Evolutionary conservation across 1,139 yeast species (phyloP).

Genomic region (Arxiozyma heterogenica): DNA sequence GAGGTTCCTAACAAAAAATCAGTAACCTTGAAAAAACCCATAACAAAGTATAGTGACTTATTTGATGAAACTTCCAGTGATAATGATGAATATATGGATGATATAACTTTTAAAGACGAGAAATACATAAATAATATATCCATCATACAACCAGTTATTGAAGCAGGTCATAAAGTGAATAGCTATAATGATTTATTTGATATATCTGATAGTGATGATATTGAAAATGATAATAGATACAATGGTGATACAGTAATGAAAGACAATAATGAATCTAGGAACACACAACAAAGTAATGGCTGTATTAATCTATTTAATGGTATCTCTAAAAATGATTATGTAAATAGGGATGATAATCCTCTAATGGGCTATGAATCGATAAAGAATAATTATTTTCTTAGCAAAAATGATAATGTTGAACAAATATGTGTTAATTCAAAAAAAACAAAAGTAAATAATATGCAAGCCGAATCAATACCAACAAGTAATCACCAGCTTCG

Average conservation of each 20-base stretch:
- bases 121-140: not conserved
- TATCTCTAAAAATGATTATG: not conserved
- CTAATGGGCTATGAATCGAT: not conserved
- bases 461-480: not conserved
- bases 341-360: not conserved
- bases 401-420: not conserved
- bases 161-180: constrained; percentile 7
- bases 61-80: constrained; percentile 32
- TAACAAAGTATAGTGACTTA: not conserved
- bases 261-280: not conserved
- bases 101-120: constrained; percentile 6
- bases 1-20: not conserved
- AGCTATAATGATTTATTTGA: constrained; percentile 23
- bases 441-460: not conserved
- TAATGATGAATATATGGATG: not conserved
- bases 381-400: not conserved
- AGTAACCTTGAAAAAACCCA: not conserved
- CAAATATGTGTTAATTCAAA: not conserved
- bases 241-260: not conserved
- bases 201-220: constrained; percentile 20
- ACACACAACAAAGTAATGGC: not conserved
- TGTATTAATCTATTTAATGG: not conserved
- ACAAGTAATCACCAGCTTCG: not conserved
- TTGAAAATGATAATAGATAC: not conserved
- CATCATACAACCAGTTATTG: not conserved